These are phyloP conservation scores for Cenococcum geophilum DNA, from an alignment of 495 filamentous ascomycete species.

Conservation along the genomic window DNA sequence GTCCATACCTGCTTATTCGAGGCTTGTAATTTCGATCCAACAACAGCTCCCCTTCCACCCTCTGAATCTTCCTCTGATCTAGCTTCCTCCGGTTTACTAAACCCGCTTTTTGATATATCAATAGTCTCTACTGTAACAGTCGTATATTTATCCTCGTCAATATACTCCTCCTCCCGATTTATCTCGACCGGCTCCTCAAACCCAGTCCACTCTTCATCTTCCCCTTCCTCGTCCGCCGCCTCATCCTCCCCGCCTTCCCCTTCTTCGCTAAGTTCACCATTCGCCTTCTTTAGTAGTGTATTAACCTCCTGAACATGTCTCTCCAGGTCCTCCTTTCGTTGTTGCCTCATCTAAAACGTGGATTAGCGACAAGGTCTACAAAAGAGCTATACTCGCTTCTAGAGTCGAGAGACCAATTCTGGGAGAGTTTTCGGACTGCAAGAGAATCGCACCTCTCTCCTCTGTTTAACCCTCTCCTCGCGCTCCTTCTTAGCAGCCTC, in stretches of 20 bases:
- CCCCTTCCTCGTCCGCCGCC: constrained; percentile 35
- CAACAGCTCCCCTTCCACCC: constrained; percentile 36
- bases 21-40: constrained; percentile 8
- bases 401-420: too few relatives aligned
- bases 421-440: background rate
- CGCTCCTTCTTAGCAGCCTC: constrained; percentile 63
- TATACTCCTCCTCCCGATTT: constrained; percentile 85
- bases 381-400: background rate
- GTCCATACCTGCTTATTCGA: constrained; percentile 38
- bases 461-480: constrained; percentile 62
- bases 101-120: constrained; percentile 64
- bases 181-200: constrained; percentile 45
- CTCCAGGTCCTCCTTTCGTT: constrained; percentile 70
- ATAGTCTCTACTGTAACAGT: constrained; percentile 93
- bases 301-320: constrained; percentile 70
- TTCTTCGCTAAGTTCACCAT: constrained; percentile 45
- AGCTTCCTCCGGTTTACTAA: constrained; percentile 48
- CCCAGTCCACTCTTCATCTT: constrained; percentile 57
- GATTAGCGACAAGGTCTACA: constrained; percentile 1
- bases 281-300: constrained; percentile 46
- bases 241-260: constrained; percentile 36
- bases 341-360: constrained; percentile 61
- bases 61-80: constrained; percentile 45
- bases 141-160: constrained; percentile 92
- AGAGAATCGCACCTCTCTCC: constrained; percentile 58